A percentile compares a stretch with the other conserved stretches of the same genome.
Evolutionary conservation across 1,139 yeast genomes (phyloP).

Genomic region (Ogataea hybrid): DNA sequence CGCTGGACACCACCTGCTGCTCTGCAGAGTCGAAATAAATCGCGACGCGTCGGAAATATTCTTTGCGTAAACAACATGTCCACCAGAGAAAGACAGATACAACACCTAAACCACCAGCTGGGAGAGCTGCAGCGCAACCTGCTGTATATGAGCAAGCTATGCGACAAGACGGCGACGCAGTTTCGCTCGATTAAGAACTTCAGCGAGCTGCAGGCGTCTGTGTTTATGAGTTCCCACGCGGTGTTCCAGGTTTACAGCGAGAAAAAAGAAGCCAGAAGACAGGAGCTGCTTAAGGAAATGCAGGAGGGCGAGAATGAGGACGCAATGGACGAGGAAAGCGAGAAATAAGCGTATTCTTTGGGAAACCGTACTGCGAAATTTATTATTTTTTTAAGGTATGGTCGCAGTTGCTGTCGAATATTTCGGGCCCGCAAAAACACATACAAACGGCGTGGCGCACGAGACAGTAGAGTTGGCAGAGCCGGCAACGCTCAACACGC

Average conservation of each 20-base stretch:
- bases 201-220: slow-evolving; percentile 27
- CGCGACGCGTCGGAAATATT: slow-evolving; percentile 5
- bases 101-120: slow-evolving; percentile 24
- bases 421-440: slow-evolving; percentile 28
- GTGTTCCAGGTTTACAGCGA: slow-evolving; percentile 29
- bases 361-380: background rate
- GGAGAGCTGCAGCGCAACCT: slow-evolving; percentile 23
- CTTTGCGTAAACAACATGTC: slow-evolving; percentile 10
- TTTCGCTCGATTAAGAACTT: slow-evolving; percentile 25
- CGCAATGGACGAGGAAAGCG: slow-evolving; percentile 2
- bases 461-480: slow-evolving; percentile 12
- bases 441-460: slow-evolving; percentile 15
- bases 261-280: slow-evolving; percentile 22
- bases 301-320: slow-evolving; percentile 9
- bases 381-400: slow-evolving; percentile 4
- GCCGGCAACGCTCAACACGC: slow-evolving; percentile 6
- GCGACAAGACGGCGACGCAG: slow-evolving; percentile 24
- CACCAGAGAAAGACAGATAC: slow-evolving; percentile 22
- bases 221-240: slow-evolving; percentile 30
- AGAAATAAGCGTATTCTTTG: background rate
- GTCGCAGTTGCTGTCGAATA: slow-evolving; percentile 19
- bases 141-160: slow-evolving; percentile 17
- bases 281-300: slow-evolving; percentile 13
- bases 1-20: slow-evolving; percentile 1
- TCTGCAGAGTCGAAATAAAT: slow-evolving; percentile 3